Evolutionary conservation across 164 flowering plant genomes (phyloP), one percentile per base, ranked within the genome.

Genomic region (Kingdonia uniflora): DNA sequence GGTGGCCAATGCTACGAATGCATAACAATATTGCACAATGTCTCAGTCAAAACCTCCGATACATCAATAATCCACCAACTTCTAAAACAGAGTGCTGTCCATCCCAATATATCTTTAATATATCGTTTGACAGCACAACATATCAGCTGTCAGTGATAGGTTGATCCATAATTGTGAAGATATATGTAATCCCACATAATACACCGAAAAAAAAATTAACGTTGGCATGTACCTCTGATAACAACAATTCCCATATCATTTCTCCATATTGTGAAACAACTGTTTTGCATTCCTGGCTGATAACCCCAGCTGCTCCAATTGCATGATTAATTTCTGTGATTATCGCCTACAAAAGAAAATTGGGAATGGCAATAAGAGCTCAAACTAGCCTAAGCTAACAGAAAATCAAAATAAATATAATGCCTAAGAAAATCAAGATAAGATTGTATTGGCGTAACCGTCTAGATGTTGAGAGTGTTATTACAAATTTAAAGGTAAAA

Each of bases 281-380:
- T 10, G 82, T 57, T 71, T 82, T 88, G 83, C 96, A 91, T 63
- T 91, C 81, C 69, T 78, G 82, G 77, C 94, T 85, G 15, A 76
- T 71, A 59, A 91, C 72, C 44, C 97, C 96, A 16, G 74, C 8
- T 37, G 96, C 96, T 63, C 97, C 97, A 71, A 91, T 87, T 19
- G 83, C 97, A 41, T 80, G 89, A 65, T 91, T 91, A 73, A 91
- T 75, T 76, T 77, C 74, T 16, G 95, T 64, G 55, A 91, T 66
- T 19, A 82, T 65, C 24, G 87, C 48, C 97, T 91, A 69, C 47
- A 59, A 51, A 63, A 58, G 42, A 49, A 17, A 29, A 25, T 49
- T 21, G 15, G 39, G 25, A 21, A 20, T n/a, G n/a, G 19, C 29
- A 39, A 39, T 2, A 6, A 52, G n/a, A 22, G 5, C 2, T 0